Evolutionary conservation across 345 rosid genomes (phyloP), one percentile per base, ranked within the genome.

Genomic region (Capsella bursapastoris): DNA sequence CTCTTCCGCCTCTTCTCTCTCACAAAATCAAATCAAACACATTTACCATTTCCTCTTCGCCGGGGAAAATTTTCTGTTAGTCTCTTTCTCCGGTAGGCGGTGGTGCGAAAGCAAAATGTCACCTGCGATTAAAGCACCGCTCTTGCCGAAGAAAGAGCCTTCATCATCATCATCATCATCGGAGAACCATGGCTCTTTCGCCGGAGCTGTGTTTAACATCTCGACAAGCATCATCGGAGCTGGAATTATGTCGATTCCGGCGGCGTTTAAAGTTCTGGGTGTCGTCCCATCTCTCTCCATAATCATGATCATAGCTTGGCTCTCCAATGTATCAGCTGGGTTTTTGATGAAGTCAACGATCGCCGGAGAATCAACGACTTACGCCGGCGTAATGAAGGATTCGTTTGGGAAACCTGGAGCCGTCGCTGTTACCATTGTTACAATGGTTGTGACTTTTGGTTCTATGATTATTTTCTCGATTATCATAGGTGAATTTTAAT

Each of bases 181-280:
- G 0, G 75, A 27, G 70, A 81, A 73, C 61, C 82, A 64, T 16
- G 84, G 85, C 0, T 90, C 95, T 0, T 73, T 91, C 10, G 57
- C 84, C 0, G 96, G 98, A 8, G 97, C 97, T 0, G 89, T 94
- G 75, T 94, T 94, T 79, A 94, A 91, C 53, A 90, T 94, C 37
- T 84, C 98, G 1, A 94, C 97, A 0, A 91, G 85, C 78, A 85
- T 88, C 11, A 80, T 94, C 37, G 97, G 98, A 8, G 96, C 97
- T 3, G 97, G 97, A 4, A 94, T 91, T 34, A 94, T 94, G 98
- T 87, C 98, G 4, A 85, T 91, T 45, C 96, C 98, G 1, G 97
- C 93, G 9, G 88, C 98, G 3, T 52, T 88, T 2, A 91, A 83
- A 81, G 97, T 94, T 8, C 82, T 94, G 0, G 98, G 98, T 4